Base-by-base conservation (phyloP, 2,329 filamentous ascomycete species). In the Monilinia fructigena region DNA sequence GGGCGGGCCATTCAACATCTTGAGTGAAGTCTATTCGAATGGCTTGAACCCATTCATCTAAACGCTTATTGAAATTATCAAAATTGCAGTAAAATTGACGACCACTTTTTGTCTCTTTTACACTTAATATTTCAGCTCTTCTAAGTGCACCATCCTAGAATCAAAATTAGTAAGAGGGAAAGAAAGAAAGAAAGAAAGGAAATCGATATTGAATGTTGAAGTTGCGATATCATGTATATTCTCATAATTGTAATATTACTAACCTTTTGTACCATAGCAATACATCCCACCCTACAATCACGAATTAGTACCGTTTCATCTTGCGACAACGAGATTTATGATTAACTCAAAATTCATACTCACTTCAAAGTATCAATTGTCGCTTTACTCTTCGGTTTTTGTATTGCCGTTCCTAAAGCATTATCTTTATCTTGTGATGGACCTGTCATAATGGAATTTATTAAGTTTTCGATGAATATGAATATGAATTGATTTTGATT, bases 1-100 rank as follows among this genome's bases (percentile, higher is more conserved):
- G 92, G 68, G 88, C 89, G 26, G 95, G 95, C 93, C 95, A 99
- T 80, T 99, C 95, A 65, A 99, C 95, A 74, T 97, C 93, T 72
- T 92, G 89, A 1, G 85, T 82, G 67, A 99, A 89, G 77, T 98
- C 92, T 71, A 99, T 92, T 47, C 95, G 86, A 47, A 86, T 83
- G 40, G 90, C 85, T 1, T 90, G 84, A 12, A 99, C 89, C 95
- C 95, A 99, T 82, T 99, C 95, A 67, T 75, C 74, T 23, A 75
- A 63, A 70, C 74, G 74, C 66, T 75, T 75, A 50, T 75, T 75
- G 68, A 74, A 75, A 55, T 75, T 75, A 50, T 74, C 72, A 55
- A 75, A 75, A 66, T 75, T 75, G 65, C 73, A 75, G 59, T 75
- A 75, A 56, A 74, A 75, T 54, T 75, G 74, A 50, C 92, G 89